phyloP scores from a whole-genome alignment of 2,329 filamentous ascomycete genomes.

The Neurospora sp. region DNA sequence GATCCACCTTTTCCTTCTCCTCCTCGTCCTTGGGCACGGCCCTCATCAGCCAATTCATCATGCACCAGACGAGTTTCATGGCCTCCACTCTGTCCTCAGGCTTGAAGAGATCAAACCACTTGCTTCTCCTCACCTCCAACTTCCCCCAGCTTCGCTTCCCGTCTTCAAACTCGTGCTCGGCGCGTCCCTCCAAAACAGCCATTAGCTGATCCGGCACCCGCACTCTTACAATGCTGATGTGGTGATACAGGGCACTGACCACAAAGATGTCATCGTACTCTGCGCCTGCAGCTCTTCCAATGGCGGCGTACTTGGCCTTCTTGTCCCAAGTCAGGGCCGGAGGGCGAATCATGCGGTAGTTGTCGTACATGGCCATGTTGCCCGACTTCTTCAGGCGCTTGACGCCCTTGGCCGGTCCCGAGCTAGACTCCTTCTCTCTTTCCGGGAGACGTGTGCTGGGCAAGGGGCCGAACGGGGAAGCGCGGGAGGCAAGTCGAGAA shows the following conservation, averaged over 20 bases:
- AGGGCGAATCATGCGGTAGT: conserved; percentile 51
- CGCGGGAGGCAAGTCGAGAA: conserved; percentile 2
- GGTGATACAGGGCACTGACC: conserved; percentile 51
- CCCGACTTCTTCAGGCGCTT: conserved; percentile 38
- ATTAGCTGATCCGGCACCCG: conserved; percentile 46
- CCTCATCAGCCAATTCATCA: conserved; percentile 53
- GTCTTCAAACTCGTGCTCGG: conserved; percentile 21
- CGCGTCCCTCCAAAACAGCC: conserved; percentile 39
- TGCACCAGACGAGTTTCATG: conserved; percentile 46
- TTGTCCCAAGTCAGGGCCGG: conserved; percentile 50
- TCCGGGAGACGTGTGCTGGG: conserved; percentile 1
- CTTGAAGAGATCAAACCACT: conserved; percentile 52
- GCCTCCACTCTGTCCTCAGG: conserved; percentile 43
- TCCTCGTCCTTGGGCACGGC: conserved; percentile 20
- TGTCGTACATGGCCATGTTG: conserved; percentile 48
- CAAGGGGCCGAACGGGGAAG: conserved; percentile 2
- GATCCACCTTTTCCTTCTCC: conserved; percentile 9
- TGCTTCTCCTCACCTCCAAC: conserved; percentile 46
- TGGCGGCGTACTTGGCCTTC: conserved; percentile 46
- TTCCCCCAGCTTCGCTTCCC: conserved; percentile 36
- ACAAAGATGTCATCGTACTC: conserved; percentile 53
- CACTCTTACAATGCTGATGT: conserved; percentile 47
- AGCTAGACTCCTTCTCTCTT: conserved; percentile 2
- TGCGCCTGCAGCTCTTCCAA: conserved; percentile 38
- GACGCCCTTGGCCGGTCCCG: conserved; percentile 10